Evolutionary conservation across 768 basidiomycete species (phyloP), one percentile per base, ranked within the genome.

Genomic region (Amanita jacksonii): DNA sequence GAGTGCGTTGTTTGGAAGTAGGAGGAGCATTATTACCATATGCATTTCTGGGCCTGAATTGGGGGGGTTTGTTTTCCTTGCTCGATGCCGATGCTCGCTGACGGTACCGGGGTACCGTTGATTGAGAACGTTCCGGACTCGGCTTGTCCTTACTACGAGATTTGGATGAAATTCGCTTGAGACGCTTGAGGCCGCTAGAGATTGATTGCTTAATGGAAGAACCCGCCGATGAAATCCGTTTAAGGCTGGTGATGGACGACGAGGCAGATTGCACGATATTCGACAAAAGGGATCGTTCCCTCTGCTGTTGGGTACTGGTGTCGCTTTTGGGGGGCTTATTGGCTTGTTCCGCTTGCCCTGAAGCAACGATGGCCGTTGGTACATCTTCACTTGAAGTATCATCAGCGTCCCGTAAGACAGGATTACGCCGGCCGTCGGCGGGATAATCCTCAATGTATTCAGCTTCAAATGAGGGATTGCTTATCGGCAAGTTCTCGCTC

Each of bases 191-290:
- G 18, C 43, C 43, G 4, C 43, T 25, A 6, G 34, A 34, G 12
- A 43, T 36, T 9, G 43, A 43, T 23, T 28, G 34, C 24, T n/a
- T 43, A 4, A 43, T 12, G 20, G 16, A 33, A 15, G 43, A 43
- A 1, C 31, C 25, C 15, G 15, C 33, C 23, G 25, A 19, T 13
- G 43, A 35, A 9, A 43, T 31, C 16, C 43, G 43, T 28, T 43
- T 36, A 10, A 36, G 16, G 25, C 23, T 43, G 7, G 33, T n/a
- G 28, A 36, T 18, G 5, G 43, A 43, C 4, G 13, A 34, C n/a
- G 43, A 43, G 19, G 24, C 25, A 8, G 43, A 43, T 28, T 36
- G 24, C n/a, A 18, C 24, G 23, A 36, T 22, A 9, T 9, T 38
- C 20, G 38, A 5, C 22, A 38, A 23, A 9, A 19, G 5, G 12